Base-by-base conservation (phyloP, 768 basidiomycete species). In the Boletus vermiculosoides region DNA sequence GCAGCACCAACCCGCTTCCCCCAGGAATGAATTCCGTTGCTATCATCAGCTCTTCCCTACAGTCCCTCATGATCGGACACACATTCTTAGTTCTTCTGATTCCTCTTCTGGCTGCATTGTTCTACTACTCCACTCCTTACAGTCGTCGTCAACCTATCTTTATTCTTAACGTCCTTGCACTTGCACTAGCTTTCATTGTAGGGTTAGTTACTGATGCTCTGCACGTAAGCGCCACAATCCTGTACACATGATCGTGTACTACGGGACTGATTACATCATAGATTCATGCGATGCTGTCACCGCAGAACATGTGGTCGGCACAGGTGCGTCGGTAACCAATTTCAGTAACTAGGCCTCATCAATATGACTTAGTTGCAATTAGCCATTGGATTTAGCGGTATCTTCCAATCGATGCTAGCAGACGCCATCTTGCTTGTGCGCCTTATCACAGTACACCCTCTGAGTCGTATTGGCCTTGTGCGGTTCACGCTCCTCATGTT, bases 371-470 rank as follows among this genome's bases (percentile, higher is more conserved):
- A 58, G 48, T 44, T 61, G 31, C 55, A 65, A 33, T 63, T 69
- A 48, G 39, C 57, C 9, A 60, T 66, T 22, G 66, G 67, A 36
- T 49, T 63, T 16, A 55, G 64, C 22, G 61, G 66, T 4, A 50
- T 45, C 25, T 62, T 66, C 31, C 64, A 67, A 52, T 53, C 44
- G n/a, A 62, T 71, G 45, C 31, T 69, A 1, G 65, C 60, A 7
- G 70, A 65, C 40, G 25, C 57, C 28, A 67, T 65, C 16, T 50
- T 69, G 18, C 60, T 71, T 46, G 45, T 66, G 23, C 62, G 67
- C 40, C 59, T 71, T 6, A 47, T 62, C 45, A 45, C 58, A 10
- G 61, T 71, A 4, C 56, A 69, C 33, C 63, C 63, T 2, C 48
- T 39, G 44, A 39, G 30, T 10, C 60, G 56, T 23, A 11, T 63